Evolutionary conservation across 352 stramenopile species (phyloP).

Genomic region (Thalassiosira exigua): DNA sequence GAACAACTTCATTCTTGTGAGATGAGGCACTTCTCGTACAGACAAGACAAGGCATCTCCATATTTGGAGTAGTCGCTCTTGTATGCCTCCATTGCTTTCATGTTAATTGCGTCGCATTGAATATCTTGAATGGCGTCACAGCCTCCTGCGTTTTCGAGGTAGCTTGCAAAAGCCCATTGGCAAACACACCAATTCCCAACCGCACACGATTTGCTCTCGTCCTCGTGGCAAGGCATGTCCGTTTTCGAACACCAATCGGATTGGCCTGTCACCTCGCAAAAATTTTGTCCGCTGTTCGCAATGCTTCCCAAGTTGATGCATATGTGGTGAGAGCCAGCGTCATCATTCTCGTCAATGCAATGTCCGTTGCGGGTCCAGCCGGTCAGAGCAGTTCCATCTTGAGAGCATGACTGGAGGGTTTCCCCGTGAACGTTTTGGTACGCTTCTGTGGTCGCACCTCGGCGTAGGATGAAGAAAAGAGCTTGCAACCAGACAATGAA

Average conservation of each 20-base stretch:
- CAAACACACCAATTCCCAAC: constrained; percentile 79
- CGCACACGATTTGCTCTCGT: constrained; percentile 24
- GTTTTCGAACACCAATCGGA: constrained; percentile 64
- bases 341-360: constrained; percentile 57
- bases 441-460: not conserved
- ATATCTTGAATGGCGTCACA: constrained; percentile 75
- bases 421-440: constrained; percentile 66
- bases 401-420: constrained; percentile 55
- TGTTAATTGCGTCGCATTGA: constrained; percentile 69
- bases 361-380: constrained; percentile 68
- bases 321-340: constrained; percentile 66
- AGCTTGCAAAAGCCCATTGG: constrained; percentile 79
- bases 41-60: constrained; percentile 40
- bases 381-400: constrained; percentile 59
- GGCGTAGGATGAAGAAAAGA: constrained; percentile 7
- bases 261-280: constrained; percentile 74
- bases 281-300: constrained; percentile 51
- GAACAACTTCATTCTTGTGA: not conserved
- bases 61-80: constrained; percentile 16
- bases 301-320: constrained; percentile 61
- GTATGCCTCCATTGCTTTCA: constrained; percentile 67
- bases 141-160: constrained; percentile 69
- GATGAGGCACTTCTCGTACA: constrained; percentile 16
- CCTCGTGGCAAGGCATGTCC: constrained; percentile 64
- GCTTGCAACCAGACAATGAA: constrained; percentile 1